Evolutionary conservation across 345 rosid genomes (phyloP), one percentile per base, ranked within the genome.

Genomic region (Aethionema arabicum): DNA sequence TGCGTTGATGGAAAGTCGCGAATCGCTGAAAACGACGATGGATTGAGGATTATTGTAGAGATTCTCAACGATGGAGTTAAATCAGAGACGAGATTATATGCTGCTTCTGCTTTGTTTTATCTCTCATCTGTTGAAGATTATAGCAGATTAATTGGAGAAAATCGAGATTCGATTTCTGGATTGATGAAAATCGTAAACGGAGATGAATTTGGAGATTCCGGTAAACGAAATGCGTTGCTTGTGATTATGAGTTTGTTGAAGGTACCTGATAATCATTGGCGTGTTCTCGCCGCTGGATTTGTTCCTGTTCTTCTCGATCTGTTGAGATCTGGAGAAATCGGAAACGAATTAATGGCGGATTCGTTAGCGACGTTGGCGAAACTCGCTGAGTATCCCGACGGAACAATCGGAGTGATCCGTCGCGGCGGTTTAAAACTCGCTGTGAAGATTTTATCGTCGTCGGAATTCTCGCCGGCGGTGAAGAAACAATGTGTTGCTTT

Each of bases 71-170:
- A 67, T 11, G 95, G 96, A 15, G 52, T 36, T 6, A 81, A 77
- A 39, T 58, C 77, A 48, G 98, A 91, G 77, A 80, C 88, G 2
- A 78, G 70, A 72, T 76, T 86, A 57, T 73, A 41, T 7, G 84
- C 95, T 0, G 91, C 98, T 1, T 92, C 98, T 15, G 66, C 88
- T 11, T 58, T 84, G 13, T 86, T 85, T 47, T 86, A 84, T 69
- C 79, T 91, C 0, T 81, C 95, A 48, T 83, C 88, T 5, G 82
- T 80, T 15, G 79, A 84, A 47, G 79, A 74, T 10, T 74, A 79
- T 66, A 78, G 76, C 42, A 81, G 63, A 75, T 0, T 75, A 40
- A 82, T 91, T 0, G 87, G 95, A 7, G 96, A 88, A 72, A 65
- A 69, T 21, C 68, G 83, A 0, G 82, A 78, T 4, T 73, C 85